These are phyloP conservation scores for Citropsis articulata DNA, from an alignment of 345 rosid species.

Conservation along the genomic window DNA sequence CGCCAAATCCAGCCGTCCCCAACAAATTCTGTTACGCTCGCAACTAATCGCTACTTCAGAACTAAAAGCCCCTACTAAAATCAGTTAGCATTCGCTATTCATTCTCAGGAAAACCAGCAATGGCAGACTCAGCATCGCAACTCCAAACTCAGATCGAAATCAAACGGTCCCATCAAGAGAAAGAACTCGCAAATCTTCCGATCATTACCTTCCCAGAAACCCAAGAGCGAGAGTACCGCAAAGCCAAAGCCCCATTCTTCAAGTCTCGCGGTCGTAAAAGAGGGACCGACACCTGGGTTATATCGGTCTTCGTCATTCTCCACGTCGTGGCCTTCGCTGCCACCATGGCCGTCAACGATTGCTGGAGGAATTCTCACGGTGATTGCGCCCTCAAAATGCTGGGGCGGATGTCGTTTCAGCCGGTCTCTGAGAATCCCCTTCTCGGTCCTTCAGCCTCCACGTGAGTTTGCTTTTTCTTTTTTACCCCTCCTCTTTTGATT, in stretches of 20 bases:
- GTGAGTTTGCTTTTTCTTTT: conserved; percentile 33
- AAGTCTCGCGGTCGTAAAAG: conserved; percentile 51
- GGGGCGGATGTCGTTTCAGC: conserved; percentile 69
- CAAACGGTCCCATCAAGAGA: conserved; percentile 23
- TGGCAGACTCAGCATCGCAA: conserved; percentile 27
- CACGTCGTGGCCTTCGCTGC: conserved; percentile 59
- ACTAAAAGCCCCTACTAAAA: not conserved
- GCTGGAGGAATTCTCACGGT: conserved; percentile 46
- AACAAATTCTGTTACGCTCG: not conserved
- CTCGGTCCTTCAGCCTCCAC: conserved; percentile 88
- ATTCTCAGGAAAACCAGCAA: conserved; percentile 5
- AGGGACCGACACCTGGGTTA: conserved; percentile 72
- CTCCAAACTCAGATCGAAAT: conserved; percentile 23
- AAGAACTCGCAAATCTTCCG: not conserved
- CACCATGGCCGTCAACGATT: conserved; percentile 70
- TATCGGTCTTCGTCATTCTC: conserved; percentile 69
- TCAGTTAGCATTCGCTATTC: not conserved
- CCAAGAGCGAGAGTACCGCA: conserved; percentile 19
- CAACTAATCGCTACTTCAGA: not conserved
- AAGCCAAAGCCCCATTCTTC: conserved; percentile 60
- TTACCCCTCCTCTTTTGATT: not conserved
- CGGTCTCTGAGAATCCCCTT: conserved; percentile 76
- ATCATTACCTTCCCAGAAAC: conserved; percentile 19
- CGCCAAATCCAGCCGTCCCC: conserved; percentile 17
- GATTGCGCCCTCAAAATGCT: conserved; percentile 46